Evolutionary conservation across 768 basidiomycete genomes (phyloP).

Genomic region (Russula abietina): DNA sequence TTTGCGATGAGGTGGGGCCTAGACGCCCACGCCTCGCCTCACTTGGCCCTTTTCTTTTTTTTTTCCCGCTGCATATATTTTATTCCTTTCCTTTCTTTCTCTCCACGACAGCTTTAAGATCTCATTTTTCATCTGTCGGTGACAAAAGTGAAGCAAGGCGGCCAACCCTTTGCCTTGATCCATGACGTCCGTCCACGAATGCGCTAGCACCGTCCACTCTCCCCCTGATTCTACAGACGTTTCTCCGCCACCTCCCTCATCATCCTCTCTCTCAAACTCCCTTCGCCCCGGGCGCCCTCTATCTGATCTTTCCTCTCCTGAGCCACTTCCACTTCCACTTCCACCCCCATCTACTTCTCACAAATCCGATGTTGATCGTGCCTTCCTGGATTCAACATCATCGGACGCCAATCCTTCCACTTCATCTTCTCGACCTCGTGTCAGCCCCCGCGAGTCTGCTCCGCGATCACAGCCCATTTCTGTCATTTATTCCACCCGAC

Average conservation of each 20-base stretch:
- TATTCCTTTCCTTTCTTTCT: not conserved
- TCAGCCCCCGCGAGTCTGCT: conserved; percentile 15
- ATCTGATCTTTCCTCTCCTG: conserved; percentile 13
- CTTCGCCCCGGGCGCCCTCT: conserved; percentile 1
- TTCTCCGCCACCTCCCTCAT: conserved; percentile 13
- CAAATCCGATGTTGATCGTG: conserved; percentile 19
- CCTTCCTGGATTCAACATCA: not conserved
- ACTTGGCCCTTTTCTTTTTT: conserved; percentile 10
- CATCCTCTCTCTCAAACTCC: conserved; percentile 2
- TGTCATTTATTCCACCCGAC: conserved; percentile 6
- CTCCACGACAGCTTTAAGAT: not conserved
- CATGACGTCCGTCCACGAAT: conserved; percentile 15
- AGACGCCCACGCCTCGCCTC: conserved; percentile 7
- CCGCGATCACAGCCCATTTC: conserved; percentile 17
- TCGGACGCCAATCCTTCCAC: conserved; percentile 14
- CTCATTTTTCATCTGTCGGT: not conserved
- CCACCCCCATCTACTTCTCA: conserved; percentile 2
- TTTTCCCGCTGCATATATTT: not conserved
- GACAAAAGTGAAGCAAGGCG: conserved; percentile 1
- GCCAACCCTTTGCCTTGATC: conserved; percentile 8
- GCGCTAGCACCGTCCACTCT: not conserved
- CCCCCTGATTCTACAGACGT: conserved; percentile 19
- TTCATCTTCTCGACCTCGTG: conserved; percentile 16
- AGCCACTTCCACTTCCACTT: conserved; percentile 14
- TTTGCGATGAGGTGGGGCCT: not conserved